These are phyloP conservation scores for Pulveroboletus sp. DNA, from an alignment of 768 basidiomycete species.

Conservation along the genomic window DNA sequence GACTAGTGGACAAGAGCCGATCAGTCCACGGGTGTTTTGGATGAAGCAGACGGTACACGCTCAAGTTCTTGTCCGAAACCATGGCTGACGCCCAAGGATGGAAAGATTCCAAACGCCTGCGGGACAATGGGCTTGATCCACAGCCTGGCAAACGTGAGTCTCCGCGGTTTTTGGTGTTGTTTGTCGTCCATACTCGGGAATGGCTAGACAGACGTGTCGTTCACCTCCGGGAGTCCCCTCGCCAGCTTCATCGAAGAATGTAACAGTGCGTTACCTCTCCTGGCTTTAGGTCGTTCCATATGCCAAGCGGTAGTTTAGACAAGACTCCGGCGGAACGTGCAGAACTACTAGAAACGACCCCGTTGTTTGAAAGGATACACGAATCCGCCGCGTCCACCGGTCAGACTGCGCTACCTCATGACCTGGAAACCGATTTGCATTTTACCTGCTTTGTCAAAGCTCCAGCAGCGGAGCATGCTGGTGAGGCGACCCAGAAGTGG, in stretches of 20 bases:
- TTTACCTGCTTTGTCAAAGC: constrained; percentile 85
- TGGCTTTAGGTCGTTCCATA: neutral
- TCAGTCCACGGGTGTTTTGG: constrained; percentile 71
- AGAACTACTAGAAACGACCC: constrained; percentile 65
- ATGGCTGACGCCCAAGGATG: neutral
- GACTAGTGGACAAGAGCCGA: constrained; percentile 38
- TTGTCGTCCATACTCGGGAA: constrained; percentile 3
- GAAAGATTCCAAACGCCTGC: constrained; percentile 76
- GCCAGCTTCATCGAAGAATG: constrained; percentile 62
- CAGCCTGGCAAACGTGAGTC: constrained; percentile 70
- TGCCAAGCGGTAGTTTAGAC: constrained; percentile 33
- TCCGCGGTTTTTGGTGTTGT: neutral
- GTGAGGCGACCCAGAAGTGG: constrained; percentile 23
- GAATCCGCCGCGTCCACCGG: constrained; percentile 62
- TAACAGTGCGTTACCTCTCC: constrained; percentile 39
- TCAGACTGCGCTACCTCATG: constrained; percentile 59
- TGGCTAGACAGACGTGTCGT: constrained; percentile 50
- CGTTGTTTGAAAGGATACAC: constrained; percentile 77
- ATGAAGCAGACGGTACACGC: constrained; percentile 81
- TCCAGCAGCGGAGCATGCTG: constrained; percentile 34
- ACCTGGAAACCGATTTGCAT: constrained; percentile 73
- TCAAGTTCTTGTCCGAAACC: neutral
- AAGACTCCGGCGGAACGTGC: constrained; percentile 73
- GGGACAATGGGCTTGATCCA: constrained; percentile 87
- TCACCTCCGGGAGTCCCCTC: constrained; percentile 55